Conservation (phyloP, 805 yeast genomes). For the Diddensiella caesifluorescens region DNA sequence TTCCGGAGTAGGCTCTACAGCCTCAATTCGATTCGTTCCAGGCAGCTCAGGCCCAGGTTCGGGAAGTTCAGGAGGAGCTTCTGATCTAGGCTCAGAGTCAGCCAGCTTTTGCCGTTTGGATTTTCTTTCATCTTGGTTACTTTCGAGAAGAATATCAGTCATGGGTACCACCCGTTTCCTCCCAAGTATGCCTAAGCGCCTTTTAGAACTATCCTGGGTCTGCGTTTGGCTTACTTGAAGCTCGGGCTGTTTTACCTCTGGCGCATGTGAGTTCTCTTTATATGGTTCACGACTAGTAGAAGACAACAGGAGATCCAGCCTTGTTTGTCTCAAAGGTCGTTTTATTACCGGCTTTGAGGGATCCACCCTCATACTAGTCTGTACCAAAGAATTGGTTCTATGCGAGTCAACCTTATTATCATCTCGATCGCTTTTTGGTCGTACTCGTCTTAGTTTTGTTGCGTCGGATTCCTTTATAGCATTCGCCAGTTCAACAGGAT, state of each 20-base stretch:
- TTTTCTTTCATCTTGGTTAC: no score
- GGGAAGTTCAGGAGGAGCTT: background rate
- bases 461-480: slow-evolving; percentile 23
- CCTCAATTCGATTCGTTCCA: background rate
- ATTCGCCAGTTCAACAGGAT: slow-evolving; percentile 29
- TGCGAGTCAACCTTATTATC: background rate
- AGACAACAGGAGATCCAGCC: no score
- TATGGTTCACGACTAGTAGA: no score
- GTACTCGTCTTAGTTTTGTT: background rate
- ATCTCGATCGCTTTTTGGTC: background rate
- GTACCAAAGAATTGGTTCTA: background rate
- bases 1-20: background rate
- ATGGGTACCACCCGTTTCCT: slow-evolving; percentile 1
- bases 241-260: no score
- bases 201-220: background rate
- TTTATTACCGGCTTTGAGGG: background rate
- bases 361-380: slow-evolving; percentile 1
- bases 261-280: no score
- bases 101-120: no score
- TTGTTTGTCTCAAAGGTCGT: no score
- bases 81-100: no score
- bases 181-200: background rate
- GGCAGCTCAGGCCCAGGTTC: background rate
- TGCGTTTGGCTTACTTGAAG: background rate
- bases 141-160: background rate